Evolutionary conservation across 2,329 filamentous ascomycete species (phyloP).

Genomic region (Pyrenophora seminiperda): DNA sequence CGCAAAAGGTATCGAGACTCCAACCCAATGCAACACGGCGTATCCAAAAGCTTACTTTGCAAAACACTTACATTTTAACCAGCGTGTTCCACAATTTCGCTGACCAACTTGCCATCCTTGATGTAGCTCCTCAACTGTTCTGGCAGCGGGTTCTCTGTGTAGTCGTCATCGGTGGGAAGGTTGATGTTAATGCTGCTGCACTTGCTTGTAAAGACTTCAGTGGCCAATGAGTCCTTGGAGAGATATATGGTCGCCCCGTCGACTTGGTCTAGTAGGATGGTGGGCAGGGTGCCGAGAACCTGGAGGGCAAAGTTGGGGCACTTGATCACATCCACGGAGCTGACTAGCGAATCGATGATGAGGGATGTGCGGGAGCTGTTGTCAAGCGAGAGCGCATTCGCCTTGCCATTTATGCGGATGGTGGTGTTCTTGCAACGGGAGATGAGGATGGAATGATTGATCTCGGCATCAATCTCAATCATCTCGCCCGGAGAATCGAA

Average conservation of each 20-base stretch:
- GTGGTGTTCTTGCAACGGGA: slow-evolving; percentile 90
- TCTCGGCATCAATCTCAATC: slow-evolving; percentile 78
- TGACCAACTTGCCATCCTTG: slow-evolving; percentile 78
- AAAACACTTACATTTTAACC: slow-evolving; percentile 58
- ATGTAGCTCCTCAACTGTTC: slow-evolving; percentile 85
- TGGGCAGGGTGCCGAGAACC: slow-evolving; percentile 83
- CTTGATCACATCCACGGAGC: slow-evolving; percentile 93
- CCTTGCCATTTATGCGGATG: slow-evolving; percentile 87
- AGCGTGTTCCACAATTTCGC: slow-evolving; percentile 93
- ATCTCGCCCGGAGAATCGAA: slow-evolving; percentile 76
- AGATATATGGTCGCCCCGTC: slow-evolving; percentile 90
- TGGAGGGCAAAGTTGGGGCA: slow-evolving; percentile 93
- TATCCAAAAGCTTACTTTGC: too few species aligned
- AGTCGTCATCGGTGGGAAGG: slow-evolving; percentile 76
- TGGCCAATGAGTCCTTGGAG: slow-evolving; percentile 74
- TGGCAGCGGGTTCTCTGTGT: slow-evolving; percentile 83
- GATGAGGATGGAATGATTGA: slow-evolving; percentile 89
- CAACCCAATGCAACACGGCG: too few species aligned
- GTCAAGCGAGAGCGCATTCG: slow-evolving; percentile 94
- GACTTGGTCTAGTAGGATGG: slow-evolving; percentile 88
- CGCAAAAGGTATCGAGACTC: too few species aligned
- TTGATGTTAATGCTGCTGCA: slow-evolving; percentile 86
- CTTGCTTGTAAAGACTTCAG: slow-evolving; percentile 90
- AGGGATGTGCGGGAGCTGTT: slow-evolving; percentile 85
- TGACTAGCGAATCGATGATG: slow-evolving; percentile 86